Evolutionary conservation across 352 stramenopile species (phyloP).

Genomic region (Globisporangium cystogenes): DNA sequence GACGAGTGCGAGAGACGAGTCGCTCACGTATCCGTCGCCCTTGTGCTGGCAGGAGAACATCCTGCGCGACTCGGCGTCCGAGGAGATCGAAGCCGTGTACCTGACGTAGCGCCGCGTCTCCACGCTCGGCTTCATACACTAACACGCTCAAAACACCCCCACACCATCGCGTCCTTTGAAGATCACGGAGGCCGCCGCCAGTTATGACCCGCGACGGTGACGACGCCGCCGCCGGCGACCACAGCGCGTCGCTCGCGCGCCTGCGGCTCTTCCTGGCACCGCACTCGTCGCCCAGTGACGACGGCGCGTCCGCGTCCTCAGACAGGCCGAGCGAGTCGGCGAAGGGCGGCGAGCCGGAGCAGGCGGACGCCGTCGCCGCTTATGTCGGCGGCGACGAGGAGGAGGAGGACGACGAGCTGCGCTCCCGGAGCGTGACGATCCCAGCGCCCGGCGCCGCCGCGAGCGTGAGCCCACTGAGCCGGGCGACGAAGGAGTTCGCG

Average conservation of each 20-base stretch:
- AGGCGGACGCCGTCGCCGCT: too few relatives aligned
- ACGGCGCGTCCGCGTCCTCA: too few relatives aligned
- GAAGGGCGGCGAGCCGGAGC: too few relatives aligned
- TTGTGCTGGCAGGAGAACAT: constrained; percentile 62
- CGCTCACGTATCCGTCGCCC: neutral
- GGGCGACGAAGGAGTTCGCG: constrained; percentile 44
- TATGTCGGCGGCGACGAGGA: neutral
- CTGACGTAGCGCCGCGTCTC: constrained; percentile 36
- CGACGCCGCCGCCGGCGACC: constrained; percentile 1
- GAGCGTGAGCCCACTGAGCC: constrained; percentile 42
- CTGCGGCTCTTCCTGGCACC: constrained; percentile 29
- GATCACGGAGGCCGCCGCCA: neutral
- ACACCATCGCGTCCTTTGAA: neutral
- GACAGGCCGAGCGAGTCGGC: neutral
- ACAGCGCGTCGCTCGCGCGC: constrained; percentile 21
- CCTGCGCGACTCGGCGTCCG: constrained; percentile 70
- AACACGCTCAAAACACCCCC: neutral
- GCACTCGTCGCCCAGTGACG: constrained; percentile 6
- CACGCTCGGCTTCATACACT: neutral
- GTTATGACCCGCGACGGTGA: neutral
- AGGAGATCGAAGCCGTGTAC: constrained; percentile 84
- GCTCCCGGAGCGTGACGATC: constrained; percentile 16
- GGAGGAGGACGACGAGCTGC: constrained; percentile 9
- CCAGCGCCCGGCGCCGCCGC: constrained; percentile 26
- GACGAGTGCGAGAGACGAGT: neutral